A percentile compares a stretch with the other conserved stretches of the same genome.
These are phyloP conservation scores for Calonectria leucothoes DNA, from an alignment of 2,329 filamentous ascomycete genomes.

Conservation along the genomic window DNA sequence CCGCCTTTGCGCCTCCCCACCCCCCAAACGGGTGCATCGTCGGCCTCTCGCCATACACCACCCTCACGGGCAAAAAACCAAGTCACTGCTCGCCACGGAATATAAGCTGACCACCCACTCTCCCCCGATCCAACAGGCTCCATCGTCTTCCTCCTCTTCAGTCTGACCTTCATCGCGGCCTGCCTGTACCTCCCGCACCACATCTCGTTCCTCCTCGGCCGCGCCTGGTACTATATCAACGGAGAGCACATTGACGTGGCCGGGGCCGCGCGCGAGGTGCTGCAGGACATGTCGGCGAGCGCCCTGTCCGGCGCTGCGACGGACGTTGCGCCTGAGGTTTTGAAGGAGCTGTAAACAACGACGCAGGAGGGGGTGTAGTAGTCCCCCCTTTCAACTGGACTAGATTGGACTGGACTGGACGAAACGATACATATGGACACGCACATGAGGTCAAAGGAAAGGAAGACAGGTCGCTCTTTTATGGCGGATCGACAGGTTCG, in stretches of 20 bases:
- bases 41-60: background rate
- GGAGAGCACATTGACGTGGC: slow-evolving; percentile 75
- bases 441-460: background rate
- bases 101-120: slow-evolving; percentile 43
- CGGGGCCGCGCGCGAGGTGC: slow-evolving; percentile 46
- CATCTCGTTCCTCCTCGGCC: slow-evolving; percentile 81
- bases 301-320: slow-evolving; percentile 42
- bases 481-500: background rate
- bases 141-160: slow-evolving; percentile 88
- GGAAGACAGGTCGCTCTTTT: background rate
- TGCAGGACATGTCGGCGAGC: slow-evolving; percentile 47
- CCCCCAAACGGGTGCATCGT: background rate
- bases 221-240: slow-evolving; percentile 94
- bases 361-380: background rate
- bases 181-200: slow-evolving; percentile 96
- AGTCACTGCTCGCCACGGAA: background rate
- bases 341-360: slow-evolving; percentile 48
- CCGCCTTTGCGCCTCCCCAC: background rate
- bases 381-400: background rate
- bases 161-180: slow-evolving; percentile 86
- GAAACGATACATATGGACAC: background rate
- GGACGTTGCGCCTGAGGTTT: slow-evolving; percentile 34
- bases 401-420: background rate
- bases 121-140: slow-evolving; percentile 70
- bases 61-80: background rate